phyloP scores from a whole-genome alignment of 2,329 filamentous ascomycete species.

The Thielaviopsis ethacetica region DNA sequence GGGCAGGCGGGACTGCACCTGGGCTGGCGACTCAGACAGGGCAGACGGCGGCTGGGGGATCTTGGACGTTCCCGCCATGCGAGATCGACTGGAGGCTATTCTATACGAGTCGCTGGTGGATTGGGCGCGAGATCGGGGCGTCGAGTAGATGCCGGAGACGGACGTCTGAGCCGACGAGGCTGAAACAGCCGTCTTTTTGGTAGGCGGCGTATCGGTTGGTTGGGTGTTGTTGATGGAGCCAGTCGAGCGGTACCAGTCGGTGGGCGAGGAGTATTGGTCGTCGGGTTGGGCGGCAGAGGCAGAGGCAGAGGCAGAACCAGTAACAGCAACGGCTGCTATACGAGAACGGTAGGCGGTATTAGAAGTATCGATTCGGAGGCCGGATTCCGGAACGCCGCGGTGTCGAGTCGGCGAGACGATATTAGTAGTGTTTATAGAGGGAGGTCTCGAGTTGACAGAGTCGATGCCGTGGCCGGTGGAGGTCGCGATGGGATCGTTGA shows the following conservation, averaged over 20 bases:
- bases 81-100: constrained; percentile 10
- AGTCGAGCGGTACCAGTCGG: constrained; percentile 43
- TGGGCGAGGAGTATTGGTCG: constrained; percentile 45
- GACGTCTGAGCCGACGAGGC: neutral
- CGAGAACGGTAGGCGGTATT: neutral
- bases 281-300: constrained; percentile 33
- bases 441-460: neutral
- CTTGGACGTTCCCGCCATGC: constrained; percentile 3
- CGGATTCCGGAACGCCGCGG: constrained; percentile 57
- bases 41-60: neutral
- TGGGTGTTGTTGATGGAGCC: constrained; percentile 11
- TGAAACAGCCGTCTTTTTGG: neutral
- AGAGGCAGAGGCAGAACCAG: neutral
- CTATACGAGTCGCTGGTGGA: constrained; percentile 7
- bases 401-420: constrained; percentile 23
- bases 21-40: neutral
- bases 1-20: constrained; percentile 19
- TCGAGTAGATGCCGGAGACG: neutral
- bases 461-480: constrained; percentile 45
- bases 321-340: neutral
- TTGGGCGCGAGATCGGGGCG: constrained; percentile 5
- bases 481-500: constrained; percentile 27
- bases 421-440: neutral
- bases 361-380: constrained; percentile 33
- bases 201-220: neutral